These are phyloP conservation scores for Venturia nashicola DNA, from an alignment of 2,329 filamentous ascomycete species.

Conservation along the genomic window DNA sequence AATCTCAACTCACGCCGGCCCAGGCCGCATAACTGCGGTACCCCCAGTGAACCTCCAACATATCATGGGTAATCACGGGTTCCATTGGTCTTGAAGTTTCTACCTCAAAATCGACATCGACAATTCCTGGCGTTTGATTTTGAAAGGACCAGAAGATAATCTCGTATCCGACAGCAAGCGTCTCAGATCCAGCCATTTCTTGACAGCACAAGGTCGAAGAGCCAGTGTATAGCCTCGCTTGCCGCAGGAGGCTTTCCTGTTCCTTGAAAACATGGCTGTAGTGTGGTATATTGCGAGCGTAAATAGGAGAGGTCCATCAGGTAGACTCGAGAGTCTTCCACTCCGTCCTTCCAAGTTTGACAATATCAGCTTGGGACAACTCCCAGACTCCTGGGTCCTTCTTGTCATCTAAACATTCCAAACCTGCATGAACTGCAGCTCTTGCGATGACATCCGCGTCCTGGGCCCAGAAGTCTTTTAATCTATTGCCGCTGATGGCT, in stretches of 20 bases:
- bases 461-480: constrained; percentile 59
- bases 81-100: too few relatives aligned
- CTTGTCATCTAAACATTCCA: constrained; percentile 38
- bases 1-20: too few relatives aligned
- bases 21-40: too few relatives aligned
- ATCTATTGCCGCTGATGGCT: constrained; percentile 21
- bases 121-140: too few relatives aligned
- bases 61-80: too few relatives aligned
- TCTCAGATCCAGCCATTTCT: neutral
- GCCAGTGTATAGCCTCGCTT: neutral
- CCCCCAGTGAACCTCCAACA: too few relatives aligned
- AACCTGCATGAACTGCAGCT: constrained; percentile 50
- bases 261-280: neutral
- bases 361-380: constrained; percentile 45
- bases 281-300: neutral
- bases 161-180: too few relatives aligned
- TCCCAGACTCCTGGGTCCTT: constrained; percentile 49
- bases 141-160: too few relatives aligned
- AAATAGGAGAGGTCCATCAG: neutral
- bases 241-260: neutral
- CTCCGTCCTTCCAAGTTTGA: constrained; percentile 51
- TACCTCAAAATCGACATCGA: too few relatives aligned
- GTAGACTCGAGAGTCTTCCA: constrained; percentile 15
- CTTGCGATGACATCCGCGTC: constrained; percentile 60
- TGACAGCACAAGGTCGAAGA: neutral